A percentile compares a stretch with the other conserved stretches of the same genome.
These are phyloP conservation scores for Amanita rubescens DNA, from an alignment of 768 basidiomycete species.

Conservation along the genomic window DNA sequence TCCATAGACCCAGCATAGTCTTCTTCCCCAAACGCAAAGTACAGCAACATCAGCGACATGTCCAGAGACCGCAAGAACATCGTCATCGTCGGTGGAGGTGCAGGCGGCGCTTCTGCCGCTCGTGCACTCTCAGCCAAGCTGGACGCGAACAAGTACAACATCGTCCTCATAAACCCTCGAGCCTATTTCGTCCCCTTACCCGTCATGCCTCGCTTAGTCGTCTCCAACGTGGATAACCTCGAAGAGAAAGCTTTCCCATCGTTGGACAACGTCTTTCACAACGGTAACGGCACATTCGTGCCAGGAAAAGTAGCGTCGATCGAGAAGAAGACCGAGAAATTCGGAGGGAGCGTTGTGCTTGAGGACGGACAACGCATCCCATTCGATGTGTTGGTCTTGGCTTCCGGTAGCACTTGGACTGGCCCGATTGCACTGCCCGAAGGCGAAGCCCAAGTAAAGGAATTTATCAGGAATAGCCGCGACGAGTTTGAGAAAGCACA, in stretches of 20 bases:
- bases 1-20: too few species aligned
- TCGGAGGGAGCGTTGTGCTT: slow-evolving; percentile 39
- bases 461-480: slow-evolving; percentile 14
- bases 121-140: slow-evolving; percentile 39
- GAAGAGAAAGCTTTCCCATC: slow-evolving; percentile 30
- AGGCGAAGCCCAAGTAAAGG: slow-evolving; percentile 16
- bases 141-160: slow-evolving; percentile 33
- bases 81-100: slow-evolving; percentile 52
- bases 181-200: slow-evolving; percentile 40
- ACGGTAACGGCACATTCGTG: slow-evolving; percentile 35
- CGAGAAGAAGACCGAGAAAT: slow-evolving; percentile 13
- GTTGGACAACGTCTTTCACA: slow-evolving; percentile 37
- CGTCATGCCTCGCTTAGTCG: slow-evolving; percentile 41
- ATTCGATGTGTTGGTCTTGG: slow-evolving; percentile 46
- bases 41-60: not conserved
- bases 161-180: slow-evolving; percentile 45
- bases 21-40: too few species aligned
- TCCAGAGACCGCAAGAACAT: slow-evolving; percentile 19
- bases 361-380: slow-evolving; percentile 34
- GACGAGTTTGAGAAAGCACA: slow-evolving; percentile 24
- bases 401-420: slow-evolving; percentile 43
- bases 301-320: slow-evolving; percentile 25
- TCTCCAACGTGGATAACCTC: slow-evolving; percentile 31
- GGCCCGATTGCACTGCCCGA: slow-evolving; percentile 29
- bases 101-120: slow-evolving; percentile 34